Percentiles rank a stretch among this genome's conserved stretches.
These are phyloP conservation scores for Pezicula rhizophila DNA, from an alignment of 2,329 filamentous ascomycete genomes.

Conservation along the genomic window DNA sequence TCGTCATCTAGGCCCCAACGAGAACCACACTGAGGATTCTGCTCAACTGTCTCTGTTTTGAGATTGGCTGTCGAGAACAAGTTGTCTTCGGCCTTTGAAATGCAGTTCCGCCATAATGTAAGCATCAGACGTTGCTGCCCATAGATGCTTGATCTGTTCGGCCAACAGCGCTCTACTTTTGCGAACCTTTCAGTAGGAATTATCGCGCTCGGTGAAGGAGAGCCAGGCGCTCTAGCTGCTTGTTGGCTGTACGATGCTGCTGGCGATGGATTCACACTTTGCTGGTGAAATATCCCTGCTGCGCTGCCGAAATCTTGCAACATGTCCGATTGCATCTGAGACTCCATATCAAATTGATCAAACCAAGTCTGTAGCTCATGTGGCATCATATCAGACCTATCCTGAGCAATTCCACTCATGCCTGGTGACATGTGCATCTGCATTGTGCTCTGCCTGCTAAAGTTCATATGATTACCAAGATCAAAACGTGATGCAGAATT, in stretches of 20 bases:
- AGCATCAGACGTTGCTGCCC: constrained; percentile 31
- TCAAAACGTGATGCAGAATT: constrained; percentile 9
- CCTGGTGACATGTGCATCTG: constrained; percentile 13
- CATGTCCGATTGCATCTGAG: constrained; percentile 10
- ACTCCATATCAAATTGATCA: constrained; percentile 18
- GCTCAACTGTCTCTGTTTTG: constrained; percentile 14
- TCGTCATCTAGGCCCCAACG: constrained; percentile 33
- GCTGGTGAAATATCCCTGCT: neutral
- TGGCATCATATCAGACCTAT: constrained; percentile 14
- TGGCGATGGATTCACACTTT: constrained; percentile 2
- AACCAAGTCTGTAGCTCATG: constrained; percentile 19
- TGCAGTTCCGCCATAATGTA: constrained; percentile 34
- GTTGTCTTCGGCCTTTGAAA: constrained; percentile 31
- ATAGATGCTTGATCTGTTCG: constrained; percentile 30
- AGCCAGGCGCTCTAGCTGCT: constrained; percentile 11
- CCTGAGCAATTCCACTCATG: constrained; percentile 13
- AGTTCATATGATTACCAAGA: constrained; percentile 15
- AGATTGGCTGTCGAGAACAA: constrained; percentile 29
- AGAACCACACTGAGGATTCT: constrained; percentile 25
- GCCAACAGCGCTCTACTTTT: constrained; percentile 36
- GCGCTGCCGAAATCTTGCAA: constrained; percentile 8
- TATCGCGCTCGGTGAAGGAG: constrained; percentile 9
- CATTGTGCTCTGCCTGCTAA: constrained; percentile 9
- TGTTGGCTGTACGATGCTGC: constrained; percentile 8
- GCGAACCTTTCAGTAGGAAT: constrained; percentile 34